Percentiles rank a stretch among this genome's conserved stretches.
phyloP scores from a whole-genome alignment of 768 basidiomycete species.

The Macrolepiota albuminosa region DNA sequence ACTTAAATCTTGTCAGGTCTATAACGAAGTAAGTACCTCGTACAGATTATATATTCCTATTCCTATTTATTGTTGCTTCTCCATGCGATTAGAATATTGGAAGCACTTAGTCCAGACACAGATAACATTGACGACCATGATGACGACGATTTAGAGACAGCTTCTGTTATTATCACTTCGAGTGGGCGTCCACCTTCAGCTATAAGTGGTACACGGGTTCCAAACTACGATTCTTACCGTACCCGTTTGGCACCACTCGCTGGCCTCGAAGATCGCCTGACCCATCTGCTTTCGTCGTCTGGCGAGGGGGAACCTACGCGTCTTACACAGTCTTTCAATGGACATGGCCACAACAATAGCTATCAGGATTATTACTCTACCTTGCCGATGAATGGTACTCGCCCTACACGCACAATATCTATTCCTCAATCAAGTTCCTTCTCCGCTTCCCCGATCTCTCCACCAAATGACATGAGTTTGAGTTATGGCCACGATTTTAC shows the following conservation, averaged over 20 bases:
- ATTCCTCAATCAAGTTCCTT: constrained; percentile 36
- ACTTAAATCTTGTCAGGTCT: constrained; percentile 83
- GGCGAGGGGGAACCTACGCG: constrained; percentile 70
- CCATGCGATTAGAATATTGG: constrained; percentile 53
- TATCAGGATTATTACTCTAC: constrained; percentile 6
- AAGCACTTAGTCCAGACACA: constrained; percentile 63
- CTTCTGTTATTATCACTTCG: constrained; percentile 46
- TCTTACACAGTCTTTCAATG: constrained; percentile 33
- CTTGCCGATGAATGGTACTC: constrained; percentile 17
- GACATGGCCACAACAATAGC: constrained; percentile 20
- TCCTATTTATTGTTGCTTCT: constrained; percentile 13
- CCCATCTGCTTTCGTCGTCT: constrained; percentile 59
- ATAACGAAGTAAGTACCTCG: constrained; percentile 53
- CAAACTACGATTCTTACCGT: constrained; percentile 60
- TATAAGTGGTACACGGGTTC: constrained; percentile 43
- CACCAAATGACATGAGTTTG: constrained; percentile 19
- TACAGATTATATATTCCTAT: constrained; percentile 9
- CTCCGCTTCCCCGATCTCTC: constrained; percentile 25
- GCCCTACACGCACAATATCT: constrained; percentile 45
- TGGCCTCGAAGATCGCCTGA: constrained; percentile 67
- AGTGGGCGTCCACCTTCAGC: constrained; percentile 48
- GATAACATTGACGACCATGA: constrained; percentile 59
- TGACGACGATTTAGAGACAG: constrained; percentile 49
- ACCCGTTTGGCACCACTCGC: constrained; percentile 61
- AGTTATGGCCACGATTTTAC: constrained; percentile 19